Evolutionary conservation across 148 eudicot genomes (phyloP), one percentile per base, ranked within the genome.

Genomic region (Nyssa sinensis): DNA sequence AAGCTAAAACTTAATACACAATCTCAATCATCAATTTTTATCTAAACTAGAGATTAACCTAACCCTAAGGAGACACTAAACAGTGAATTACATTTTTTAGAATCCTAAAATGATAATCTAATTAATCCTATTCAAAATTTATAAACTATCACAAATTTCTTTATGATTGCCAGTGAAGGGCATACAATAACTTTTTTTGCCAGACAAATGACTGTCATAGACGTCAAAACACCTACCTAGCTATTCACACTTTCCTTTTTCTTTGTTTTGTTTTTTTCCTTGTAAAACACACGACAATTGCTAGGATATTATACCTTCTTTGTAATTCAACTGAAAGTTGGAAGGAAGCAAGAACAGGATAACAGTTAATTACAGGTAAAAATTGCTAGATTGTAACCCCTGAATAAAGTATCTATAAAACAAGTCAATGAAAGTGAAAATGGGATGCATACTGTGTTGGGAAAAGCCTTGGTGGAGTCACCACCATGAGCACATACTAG

Each of bases 401-500:
- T 0, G 1, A 64, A 49, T 59, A 68, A 25, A n/a, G 41, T 32
- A 51, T 23, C 55, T 70, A 6, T 33, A 23, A 62, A 59, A 62
- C 47, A 37, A 19, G 47, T 5, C 12, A 13, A 21, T 32, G 31
- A 27, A 83, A 41, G 62, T 31, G 62, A 69, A 76, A 65, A 30
- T 70, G 60, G 67, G 62, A 53, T 59, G 39, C 82, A 69, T 90
- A 95, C 98, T 33, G 97, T 92, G 77, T 95, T 95, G 57, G 99
- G 97, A 63, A 90, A 95, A 66, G 94, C 91, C 76, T 84, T 86
- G 78, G 81, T 79, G 24, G 99, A 80, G 74, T 95, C 99, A 79
- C 99, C 99, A 67, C 99, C 99, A 85, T 95, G 99, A 75, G 99
- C 99, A 82, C 99, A 95, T 66, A 95, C 93, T 73, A 92, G 86